Percentiles rank a stretch among this genome's conserved stretches.
These are phyloP conservation scores for Colletotrichum sp. DNA, from an alignment of 2,329 filamentous ascomycete genomes.

Conservation along the genomic window DNA sequence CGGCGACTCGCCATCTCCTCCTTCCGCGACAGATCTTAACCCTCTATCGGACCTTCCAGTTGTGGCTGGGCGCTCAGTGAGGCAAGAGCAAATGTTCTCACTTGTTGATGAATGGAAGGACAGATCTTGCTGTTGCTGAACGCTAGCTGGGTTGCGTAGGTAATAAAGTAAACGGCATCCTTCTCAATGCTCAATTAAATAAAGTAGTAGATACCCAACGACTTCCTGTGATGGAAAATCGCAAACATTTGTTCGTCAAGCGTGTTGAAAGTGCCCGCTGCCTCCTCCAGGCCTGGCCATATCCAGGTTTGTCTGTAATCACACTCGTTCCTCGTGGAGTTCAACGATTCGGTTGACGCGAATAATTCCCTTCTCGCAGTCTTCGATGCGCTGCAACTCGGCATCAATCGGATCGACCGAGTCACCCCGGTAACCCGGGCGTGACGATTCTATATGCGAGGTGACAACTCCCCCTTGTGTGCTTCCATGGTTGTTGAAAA, in stretches of 20 bases:
- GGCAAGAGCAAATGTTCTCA: not conserved
- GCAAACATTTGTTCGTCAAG: not conserved
- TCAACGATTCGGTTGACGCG: constrained; percentile 33
- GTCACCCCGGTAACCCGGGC: not conserved
- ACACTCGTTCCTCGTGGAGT: constrained; percentile 35
- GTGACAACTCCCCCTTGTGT: constrained; percentile 25
- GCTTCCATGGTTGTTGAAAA: not conserved
- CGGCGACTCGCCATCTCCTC: not conserved
- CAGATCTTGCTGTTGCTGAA: not conserved
- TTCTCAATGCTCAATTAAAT: not conserved
- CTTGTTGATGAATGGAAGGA: not conserved
- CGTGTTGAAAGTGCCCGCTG: not conserved
- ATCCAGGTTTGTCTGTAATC: not conserved
- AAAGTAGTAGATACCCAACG: not conserved
- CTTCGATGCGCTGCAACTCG: constrained; percentile 34
- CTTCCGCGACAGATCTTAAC: not conserved
- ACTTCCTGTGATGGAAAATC: not conserved
- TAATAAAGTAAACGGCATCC: not conserved
- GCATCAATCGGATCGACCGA: constrained; percentile 30
- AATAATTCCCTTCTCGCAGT: constrained; percentile 27
- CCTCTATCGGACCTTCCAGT: not conserved
- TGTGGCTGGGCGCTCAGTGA: not conserved
- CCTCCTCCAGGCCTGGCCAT: not conserved
- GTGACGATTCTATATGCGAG: constrained; percentile 28
- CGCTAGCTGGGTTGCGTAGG: not conserved